phyloP scores from a whole-genome alignment of 2,329 filamentous ascomycete genomes.

The Dactylellina drechsleri region DNA sequence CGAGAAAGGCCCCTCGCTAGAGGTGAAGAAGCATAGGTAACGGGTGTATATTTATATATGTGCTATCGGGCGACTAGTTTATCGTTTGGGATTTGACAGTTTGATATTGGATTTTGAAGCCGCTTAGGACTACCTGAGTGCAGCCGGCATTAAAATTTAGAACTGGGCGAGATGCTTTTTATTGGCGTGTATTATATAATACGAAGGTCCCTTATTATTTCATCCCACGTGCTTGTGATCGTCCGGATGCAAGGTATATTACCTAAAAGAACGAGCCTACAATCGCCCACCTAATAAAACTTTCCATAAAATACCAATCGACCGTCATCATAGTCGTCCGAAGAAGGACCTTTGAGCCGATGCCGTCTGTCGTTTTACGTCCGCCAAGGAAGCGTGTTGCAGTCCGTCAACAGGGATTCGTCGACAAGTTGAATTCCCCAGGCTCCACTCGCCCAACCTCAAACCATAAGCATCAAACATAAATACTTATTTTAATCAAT shows the following conservation, averaged over 20 bases:
- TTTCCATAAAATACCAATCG: too few relatives aligned
- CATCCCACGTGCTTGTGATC: too few relatives aligned
- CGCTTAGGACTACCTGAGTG: conserved; percentile 23
- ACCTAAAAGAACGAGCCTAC: too few relatives aligned
- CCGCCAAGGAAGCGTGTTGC: conserved; percentile 17
- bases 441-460: background rate
- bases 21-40: conserved; percentile 47
- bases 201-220: conserved; percentile 11
- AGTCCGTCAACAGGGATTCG: conserved; percentile 1
- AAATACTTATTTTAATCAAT: too few relatives aligned
- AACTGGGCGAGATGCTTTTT: conserved; percentile 26
- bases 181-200: conserved; percentile 33
- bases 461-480: too few relatives aligned
- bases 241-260: too few relatives aligned
- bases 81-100: background rate
- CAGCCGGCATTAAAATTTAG: conserved; percentile 38
- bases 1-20: conserved; percentile 68
- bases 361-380: too few relatives aligned
- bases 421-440: background rate
- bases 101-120: conserved; percentile 27
- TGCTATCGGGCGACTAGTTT: background rate
- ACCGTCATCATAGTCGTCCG: background rate
- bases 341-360: background rate
- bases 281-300: too few relatives aligned
- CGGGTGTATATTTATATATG: background rate